Percentiles rank a stretch among this genome's conserved stretches.
Evolutionary conservation across 1,284 basidiomycete species (phyloP).

Genomic region (Xerocomus alliaceus): DNA sequence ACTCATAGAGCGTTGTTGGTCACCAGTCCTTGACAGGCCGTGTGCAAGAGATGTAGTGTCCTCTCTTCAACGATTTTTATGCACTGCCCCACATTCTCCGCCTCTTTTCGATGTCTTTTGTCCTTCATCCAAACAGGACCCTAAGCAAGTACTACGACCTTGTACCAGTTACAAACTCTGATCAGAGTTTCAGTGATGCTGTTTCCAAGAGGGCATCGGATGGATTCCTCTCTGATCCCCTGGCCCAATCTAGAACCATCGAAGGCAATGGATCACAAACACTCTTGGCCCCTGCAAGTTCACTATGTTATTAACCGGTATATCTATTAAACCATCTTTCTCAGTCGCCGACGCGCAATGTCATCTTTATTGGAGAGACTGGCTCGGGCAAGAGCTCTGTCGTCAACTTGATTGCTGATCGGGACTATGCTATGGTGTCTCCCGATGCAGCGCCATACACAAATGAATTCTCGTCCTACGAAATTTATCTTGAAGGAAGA

Average conservation of each 20-base stretch:
- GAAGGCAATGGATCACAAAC: too few species aligned
- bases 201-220: not conserved
- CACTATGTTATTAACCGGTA: too few species aligned
- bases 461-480: constrained; percentile 12
- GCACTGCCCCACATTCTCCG: not conserved
- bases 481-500: constrained; percentile 16
- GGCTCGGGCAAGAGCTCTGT: constrained; percentile 35
- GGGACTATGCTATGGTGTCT: constrained; percentile 5
- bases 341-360: constrained; percentile 4
- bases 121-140: too few species aligned
- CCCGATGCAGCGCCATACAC: constrained; percentile 28
- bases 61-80: not conserved
- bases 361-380: constrained; percentile 37
- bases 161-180: not conserved
- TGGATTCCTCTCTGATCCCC: too few species aligned
- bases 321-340: too few species aligned
- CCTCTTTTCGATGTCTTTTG: not conserved
- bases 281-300: too few species aligned
- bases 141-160: not conserved
- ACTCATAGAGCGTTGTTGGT: constrained; percentile 11
- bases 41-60: not conserved
- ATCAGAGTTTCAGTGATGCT: not conserved
- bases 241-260: too few species aligned
- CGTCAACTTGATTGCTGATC: constrained; percentile 32
- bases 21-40: not conserved